These are phyloP conservation scores for Fusarium penzigii DNA, from an alignment of 2,329 filamentous ascomycete genomes.

Conservation along the genomic window DNA sequence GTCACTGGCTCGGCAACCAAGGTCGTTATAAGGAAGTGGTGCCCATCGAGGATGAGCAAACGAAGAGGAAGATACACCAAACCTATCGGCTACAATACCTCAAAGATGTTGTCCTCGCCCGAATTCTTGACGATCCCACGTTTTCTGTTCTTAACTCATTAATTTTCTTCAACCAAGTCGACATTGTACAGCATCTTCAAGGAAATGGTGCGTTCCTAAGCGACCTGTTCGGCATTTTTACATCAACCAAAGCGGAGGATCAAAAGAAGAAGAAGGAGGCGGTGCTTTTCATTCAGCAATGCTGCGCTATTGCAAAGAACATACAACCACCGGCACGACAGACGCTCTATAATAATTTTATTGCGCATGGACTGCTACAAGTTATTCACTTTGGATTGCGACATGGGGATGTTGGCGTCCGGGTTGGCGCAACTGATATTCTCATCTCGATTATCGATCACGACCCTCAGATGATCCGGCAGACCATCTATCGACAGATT, in stretches of 20 bases:
- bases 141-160: constrained; percentile 97
- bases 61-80: constrained; percentile 90
- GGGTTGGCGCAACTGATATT: constrained; percentile 92
- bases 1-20: constrained; percentile 86
- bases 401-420: constrained; percentile 78
- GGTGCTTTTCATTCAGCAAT: constrained; percentile 95
- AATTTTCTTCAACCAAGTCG: constrained; percentile 99
- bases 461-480: constrained; percentile 90
- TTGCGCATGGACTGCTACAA: constrained; percentile 80
- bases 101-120: constrained; percentile 95
- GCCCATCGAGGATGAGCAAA: constrained; percentile 77
- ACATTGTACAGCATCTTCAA: constrained; percentile 95
- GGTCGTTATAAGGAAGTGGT: constrained; percentile 97
- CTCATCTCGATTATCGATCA: constrained; percentile 94
- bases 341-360: constrained; percentile 85
- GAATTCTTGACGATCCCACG: constrained; percentile 95
- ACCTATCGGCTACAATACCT: constrained; percentile 96
- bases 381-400: constrained; percentile 92
- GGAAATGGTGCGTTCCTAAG: constrained; percentile 74
- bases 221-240: constrained; percentile 87
- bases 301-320: constrained; percentile 91
- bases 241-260: constrained; percentile 57
- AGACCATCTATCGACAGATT: constrained; percentile 89
- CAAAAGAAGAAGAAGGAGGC: constrained; percentile 84
- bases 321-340: constrained; percentile 81